These are phyloP conservation scores for Rhypophila decipiens DNA, from an alignment of 495 filamentous ascomycete species.

Conservation along the genomic window DNA sequence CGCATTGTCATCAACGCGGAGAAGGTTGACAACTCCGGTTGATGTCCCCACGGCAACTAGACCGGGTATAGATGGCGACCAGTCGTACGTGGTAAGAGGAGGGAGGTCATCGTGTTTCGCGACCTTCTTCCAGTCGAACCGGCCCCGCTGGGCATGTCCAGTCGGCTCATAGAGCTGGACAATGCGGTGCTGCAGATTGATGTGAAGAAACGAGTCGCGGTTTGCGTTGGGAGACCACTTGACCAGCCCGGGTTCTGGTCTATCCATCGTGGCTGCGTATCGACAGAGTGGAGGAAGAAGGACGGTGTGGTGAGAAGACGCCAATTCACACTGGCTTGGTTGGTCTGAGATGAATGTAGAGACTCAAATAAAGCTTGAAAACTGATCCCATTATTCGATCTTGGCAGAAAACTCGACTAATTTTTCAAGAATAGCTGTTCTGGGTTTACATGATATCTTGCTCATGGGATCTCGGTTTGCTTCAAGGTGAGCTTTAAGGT, in stretches of 20 bases:
- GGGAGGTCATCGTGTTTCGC: constrained; percentile 75
- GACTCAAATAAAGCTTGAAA: too few relatives aligned
- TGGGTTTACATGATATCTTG: too few relatives aligned
- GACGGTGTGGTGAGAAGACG: too few relatives aligned
- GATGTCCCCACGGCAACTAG: constrained; percentile 80
- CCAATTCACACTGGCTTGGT: too few relatives aligned
- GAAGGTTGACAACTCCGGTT: constrained; percentile 75
- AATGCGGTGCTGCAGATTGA: constrained; percentile 73
- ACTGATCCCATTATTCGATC: too few relatives aligned
- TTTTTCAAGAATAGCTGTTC: too few relatives aligned
- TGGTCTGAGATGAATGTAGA: too few relatives aligned
- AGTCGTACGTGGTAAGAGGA: constrained; percentile 87
- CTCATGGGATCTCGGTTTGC: too few relatives aligned
- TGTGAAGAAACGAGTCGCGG: constrained; percentile 64
- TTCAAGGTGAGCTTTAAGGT: too few relatives aligned
- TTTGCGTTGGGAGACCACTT: constrained; percentile 82
- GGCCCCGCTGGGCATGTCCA: constrained; percentile 45
- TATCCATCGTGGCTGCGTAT: constrained; percentile 35
- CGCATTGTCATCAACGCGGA: constrained; percentile 64
- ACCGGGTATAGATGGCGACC: constrained; percentile 66
- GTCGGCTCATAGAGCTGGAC: constrained; percentile 74
- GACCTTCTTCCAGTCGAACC: constrained; percentile 60
- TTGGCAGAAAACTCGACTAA: too few relatives aligned
- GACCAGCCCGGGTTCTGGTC: constrained; percentile 53
- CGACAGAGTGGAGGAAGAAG: too few relatives aligned